These are phyloP conservation scores for Cladosporium sp. DNA, from an alignment of 2,329 filamentous ascomycete genomes.

Conservation along the genomic window DNA sequence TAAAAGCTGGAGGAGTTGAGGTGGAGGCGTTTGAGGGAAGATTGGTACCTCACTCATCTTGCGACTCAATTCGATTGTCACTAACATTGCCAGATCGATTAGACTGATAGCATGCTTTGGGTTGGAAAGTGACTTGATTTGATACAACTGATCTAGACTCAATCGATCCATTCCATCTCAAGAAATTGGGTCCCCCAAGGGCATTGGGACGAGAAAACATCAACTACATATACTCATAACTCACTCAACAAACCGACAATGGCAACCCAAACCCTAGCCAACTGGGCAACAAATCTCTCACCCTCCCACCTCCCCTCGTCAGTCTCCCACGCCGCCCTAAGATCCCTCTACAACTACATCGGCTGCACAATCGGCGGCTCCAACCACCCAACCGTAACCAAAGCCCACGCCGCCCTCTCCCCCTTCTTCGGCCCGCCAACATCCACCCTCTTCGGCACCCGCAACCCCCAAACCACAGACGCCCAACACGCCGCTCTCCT, in stretches of 20 bases:
- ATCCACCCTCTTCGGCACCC: conserved; percentile 34
- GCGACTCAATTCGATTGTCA: no score
- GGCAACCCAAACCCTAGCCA: conserved; percentile 47
- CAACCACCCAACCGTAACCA: conserved; percentile 42
- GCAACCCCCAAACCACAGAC: conserved; percentile 36
- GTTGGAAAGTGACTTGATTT: no score
- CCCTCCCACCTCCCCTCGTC: conserved; percentile 37
- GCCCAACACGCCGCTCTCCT: conserved; percentile 49
- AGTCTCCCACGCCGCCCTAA: conserved; percentile 42
- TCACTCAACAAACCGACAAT: conserved; percentile 27
- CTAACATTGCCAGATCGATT: no score
- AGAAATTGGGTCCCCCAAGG: no score
- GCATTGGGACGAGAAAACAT: neutral
- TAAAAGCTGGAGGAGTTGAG: no score
- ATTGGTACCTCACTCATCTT: no score
- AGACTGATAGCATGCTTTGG: no score
- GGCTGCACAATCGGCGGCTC: conserved; percentile 52
- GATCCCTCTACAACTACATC: conserved; percentile 52
- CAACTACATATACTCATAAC: neutral
- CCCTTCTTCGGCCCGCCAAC: conserved; percentile 37
- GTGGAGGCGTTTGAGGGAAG: no score
- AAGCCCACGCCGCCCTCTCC: conserved; percentile 33
- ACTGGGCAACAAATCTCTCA: conserved; percentile 43
- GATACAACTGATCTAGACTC: no score
- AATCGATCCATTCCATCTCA: no score